These are phyloP conservation scores for Sinapis alba DNA, from an alignment of 441 rosid genomes.

Conservation along the genomic window DNA sequence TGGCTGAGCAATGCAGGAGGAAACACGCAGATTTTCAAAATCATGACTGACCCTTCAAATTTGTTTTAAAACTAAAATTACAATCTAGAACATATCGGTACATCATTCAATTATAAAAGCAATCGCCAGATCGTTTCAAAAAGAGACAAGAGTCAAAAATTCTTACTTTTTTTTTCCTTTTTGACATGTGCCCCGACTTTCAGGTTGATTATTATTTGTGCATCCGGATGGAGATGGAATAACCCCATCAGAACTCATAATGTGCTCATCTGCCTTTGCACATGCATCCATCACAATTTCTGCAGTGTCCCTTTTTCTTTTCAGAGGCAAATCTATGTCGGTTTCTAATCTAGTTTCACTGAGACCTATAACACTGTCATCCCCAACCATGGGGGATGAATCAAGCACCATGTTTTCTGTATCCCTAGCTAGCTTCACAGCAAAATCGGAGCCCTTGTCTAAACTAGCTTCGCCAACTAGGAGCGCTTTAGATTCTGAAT, in stretches of 20 bases:
- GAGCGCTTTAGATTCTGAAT: slow-evolving; percentile 4
- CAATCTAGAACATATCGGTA: slow-evolving; percentile 7
- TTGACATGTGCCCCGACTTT: slow-evolving; percentile 38
- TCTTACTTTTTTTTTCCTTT: slow-evolving; percentile 69
- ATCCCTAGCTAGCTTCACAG: not conserved
- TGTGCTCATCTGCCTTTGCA: slow-evolving; percentile 32
- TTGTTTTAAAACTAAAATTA: slow-evolving; percentile 21
- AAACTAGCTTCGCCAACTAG: not conserved
- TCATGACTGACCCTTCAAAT: slow-evolving; percentile 48
- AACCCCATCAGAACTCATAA: slow-evolving; percentile 23
- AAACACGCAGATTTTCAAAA: slow-evolving; percentile 36
- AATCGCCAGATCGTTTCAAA: slow-evolving; percentile 15
- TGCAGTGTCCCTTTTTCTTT: slow-evolving; percentile 44
- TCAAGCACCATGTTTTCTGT: slow-evolving; percentile 20
- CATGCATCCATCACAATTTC: slow-evolving; percentile 40
- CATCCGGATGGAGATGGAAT: slow-evolving; percentile 30
- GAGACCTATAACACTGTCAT: slow-evolving; percentile 12
- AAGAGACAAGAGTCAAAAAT: not conserved
- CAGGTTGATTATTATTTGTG: slow-evolving; percentile 14
- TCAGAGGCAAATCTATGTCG: slow-evolving; percentile 27
- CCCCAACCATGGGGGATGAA: slow-evolving; percentile 15
- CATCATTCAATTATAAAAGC: not conserved
- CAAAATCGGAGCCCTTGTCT: slow-evolving; percentile 9
- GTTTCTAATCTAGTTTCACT: slow-evolving; percentile 37
- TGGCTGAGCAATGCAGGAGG: slow-evolving; percentile 42